A percentile compares a stretch with the other conserved stretches of the same genome.
phyloP scores from a whole-genome alignment of 75 land plant species.

The Pinus taeda region DNA sequence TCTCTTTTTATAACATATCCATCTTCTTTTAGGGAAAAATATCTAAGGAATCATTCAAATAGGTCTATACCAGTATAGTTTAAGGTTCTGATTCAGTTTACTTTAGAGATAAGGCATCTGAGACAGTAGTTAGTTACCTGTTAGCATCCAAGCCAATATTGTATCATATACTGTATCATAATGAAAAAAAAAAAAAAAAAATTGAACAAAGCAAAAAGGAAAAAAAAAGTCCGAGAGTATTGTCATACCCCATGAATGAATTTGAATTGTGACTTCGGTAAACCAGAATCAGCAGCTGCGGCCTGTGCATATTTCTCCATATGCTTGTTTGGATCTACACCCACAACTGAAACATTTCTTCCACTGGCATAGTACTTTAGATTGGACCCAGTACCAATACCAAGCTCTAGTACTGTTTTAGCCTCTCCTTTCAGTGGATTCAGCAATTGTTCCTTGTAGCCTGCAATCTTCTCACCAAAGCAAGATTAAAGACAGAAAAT shows the following conservation, averaged over 20 bases:
- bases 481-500: background rate
- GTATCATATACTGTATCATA: background rate
- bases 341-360: conserved; percentile 38
- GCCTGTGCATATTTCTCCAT: conserved; percentile 81
- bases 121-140: too few relatives aligned
- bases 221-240: background rate
- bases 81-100: too few relatives aligned
- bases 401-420: conserved; percentile 68
- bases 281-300: conserved; percentile 60
- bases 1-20: too few relatives aligned
- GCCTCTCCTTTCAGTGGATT: conserved; percentile 41
- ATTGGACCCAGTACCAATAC: conserved; percentile 89
- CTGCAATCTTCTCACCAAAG: conserved; percentile 50
- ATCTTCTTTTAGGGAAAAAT: too few relatives aligned
- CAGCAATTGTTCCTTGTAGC: conserved; percentile 59
- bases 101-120: too few relatives aligned
- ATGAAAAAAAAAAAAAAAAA: too few relatives aligned
- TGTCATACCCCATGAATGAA: conserved; percentile 66
- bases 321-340: conserved; percentile 77
- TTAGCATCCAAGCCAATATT: background rate
- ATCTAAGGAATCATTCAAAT: too few relatives aligned
- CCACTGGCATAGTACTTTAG: conserved; percentile 55
- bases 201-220: conserved; percentile 2
- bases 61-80: background rate
- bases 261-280: conserved; percentile 48